phyloP scores from a whole-genome alignment of 805 yeast species.

The Yamadazyma ubonensis region DNA sequence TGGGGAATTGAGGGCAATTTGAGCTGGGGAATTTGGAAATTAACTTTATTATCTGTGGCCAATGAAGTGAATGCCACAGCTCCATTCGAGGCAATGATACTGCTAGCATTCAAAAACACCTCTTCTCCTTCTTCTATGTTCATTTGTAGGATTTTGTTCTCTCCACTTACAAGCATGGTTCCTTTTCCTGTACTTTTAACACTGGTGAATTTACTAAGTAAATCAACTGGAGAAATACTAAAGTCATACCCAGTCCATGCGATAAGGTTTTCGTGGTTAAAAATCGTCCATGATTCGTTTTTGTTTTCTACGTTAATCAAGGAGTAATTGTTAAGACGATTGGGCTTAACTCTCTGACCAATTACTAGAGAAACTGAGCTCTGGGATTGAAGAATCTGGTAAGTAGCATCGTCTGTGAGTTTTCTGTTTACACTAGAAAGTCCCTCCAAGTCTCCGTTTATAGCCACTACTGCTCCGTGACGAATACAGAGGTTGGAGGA shows the following conservation, averaged over 20 bases:
- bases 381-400: slow-evolving; percentile 15
- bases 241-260: slow-evolving; percentile 50
- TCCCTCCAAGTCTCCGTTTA: slow-evolving; percentile 38
- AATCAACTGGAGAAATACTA: slow-evolving; percentile 18
- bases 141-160: slow-evolving; percentile 39
- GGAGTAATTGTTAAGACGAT: slow-evolving; percentile 30
- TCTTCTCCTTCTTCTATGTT: slow-evolving; percentile 35
- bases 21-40: not conserved
- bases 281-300: slow-evolving; percentile 41
- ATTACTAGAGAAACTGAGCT: slow-evolving; percentile 22
- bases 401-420: slow-evolving; percentile 15
- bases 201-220: slow-evolving; percentile 24
- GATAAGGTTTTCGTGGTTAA: slow-evolving; percentile 34
- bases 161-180: slow-evolving; percentile 36
- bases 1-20: slow-evolving; percentile 1
- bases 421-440: slow-evolving; percentile 12
- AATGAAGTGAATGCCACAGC: slow-evolving; percentile 7
- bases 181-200: slow-evolving; percentile 39
- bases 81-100: slow-evolving; percentile 37
- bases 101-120: slow-evolving; percentile 36
- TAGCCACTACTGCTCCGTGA: slow-evolving; percentile 39
- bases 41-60: slow-evolving; percentile 2
- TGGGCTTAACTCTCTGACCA: slow-evolving; percentile 27
- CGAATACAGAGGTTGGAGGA: slow-evolving; percentile 20
- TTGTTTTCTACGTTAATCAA: slow-evolving; percentile 38